These are phyloP conservation scores for Botrytis fragariae DNA, from an alignment of 2,329 filamentous ascomycete species.

Conservation along the genomic window DNA sequence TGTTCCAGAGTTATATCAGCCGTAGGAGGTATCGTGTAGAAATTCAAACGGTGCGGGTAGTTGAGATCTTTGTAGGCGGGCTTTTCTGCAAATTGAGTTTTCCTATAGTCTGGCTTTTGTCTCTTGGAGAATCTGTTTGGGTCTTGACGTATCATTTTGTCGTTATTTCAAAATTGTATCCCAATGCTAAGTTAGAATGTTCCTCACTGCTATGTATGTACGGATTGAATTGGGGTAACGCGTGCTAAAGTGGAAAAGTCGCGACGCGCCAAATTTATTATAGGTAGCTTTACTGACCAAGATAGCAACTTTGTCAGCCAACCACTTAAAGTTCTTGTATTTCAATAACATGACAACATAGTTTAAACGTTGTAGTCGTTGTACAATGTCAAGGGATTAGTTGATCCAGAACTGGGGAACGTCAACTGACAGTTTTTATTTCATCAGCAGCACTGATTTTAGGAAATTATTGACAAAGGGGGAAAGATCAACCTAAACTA, in stretches of 20 bases:
- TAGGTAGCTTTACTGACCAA: not conserved
- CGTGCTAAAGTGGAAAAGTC: conserved; percentile 20
- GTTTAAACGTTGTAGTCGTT: not conserved
- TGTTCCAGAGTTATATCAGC: conserved; percentile 94
- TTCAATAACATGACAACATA: not conserved
- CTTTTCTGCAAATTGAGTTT: conserved; percentile 73
- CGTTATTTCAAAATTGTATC: not conserved
- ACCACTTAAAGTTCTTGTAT: conserved; percentile 1
- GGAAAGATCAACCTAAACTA: not conserved
- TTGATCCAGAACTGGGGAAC: not conserved
- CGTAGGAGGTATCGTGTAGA: conserved; percentile 84
- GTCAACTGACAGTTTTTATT: accelerated
- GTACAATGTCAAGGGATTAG: not conserved
- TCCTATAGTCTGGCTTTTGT: conserved; percentile 74
- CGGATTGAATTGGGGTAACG: conserved; percentile 8
- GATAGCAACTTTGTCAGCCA: not conserved
- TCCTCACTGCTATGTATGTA: not conserved
- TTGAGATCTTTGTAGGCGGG: conserved; percentile 65
- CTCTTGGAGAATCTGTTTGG: conserved; percentile 57
- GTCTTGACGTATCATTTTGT: conserved; percentile 39
- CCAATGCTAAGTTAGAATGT: not conserved
- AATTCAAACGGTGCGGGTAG: conserved; percentile 86
- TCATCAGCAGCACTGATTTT: not conserved
- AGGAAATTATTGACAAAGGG: not conserved
- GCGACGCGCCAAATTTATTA: conserved; percentile 18